phyloP scores from a whole-genome alignment of 2,329 filamentous ascomycete species.

The Pleomassaria siparia region DNA sequence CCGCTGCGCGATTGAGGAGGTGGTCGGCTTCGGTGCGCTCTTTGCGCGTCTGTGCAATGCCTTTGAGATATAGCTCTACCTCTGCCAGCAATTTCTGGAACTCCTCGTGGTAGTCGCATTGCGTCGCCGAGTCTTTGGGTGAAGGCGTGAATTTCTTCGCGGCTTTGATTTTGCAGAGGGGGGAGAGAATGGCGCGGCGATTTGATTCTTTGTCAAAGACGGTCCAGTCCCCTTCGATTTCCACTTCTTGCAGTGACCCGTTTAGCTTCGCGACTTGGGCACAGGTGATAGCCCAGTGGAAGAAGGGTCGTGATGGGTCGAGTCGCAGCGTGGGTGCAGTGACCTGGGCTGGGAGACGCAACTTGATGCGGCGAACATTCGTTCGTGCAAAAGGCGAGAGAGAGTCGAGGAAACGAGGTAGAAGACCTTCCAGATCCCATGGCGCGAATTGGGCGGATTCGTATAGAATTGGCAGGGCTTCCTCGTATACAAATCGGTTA shows the following conservation, averaged over 20 bases:
- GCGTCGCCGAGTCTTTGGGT: neutral
- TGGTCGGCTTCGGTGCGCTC: conserved; percentile 10
- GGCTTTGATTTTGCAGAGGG: conserved; percentile 24
- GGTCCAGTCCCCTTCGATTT: conserved; percentile 15
- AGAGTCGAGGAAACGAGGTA: conserved; percentile 20
- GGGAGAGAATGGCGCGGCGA: conserved; percentile 13
- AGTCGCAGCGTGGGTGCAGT: neutral
- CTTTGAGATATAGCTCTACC: conserved; percentile 9
- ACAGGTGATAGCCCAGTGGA: conserved; percentile 29
- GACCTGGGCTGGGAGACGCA: conserved; percentile 10
- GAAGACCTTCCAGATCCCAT: conserved; percentile 17
- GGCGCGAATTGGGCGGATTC: conserved; percentile 16
- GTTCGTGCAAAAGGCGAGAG: conserved; percentile 17
- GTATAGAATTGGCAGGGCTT: conserved; percentile 31
- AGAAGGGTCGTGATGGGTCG: conserved; percentile 9
- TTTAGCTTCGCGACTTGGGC: conserved; percentile 24
- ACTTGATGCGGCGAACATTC: conserved; percentile 19
- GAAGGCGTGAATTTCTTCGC: conserved; percentile 14
- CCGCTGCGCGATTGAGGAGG: conserved; percentile 1
- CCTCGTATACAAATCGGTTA: conserved; percentile 21
- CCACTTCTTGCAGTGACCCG: conserved; percentile 12
- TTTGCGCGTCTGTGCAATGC: conserved; percentile 7
- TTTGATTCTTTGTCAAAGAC: neutral
- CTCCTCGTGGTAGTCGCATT: conserved; percentile 3
- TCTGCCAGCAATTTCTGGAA: conserved; percentile 9